A percentile compares a stretch with the other conserved stretches of the same genome.
These are phyloP conservation scores for Huntiella omanensis DNA, from an alignment of 2,329 filamentous ascomycete genomes.

Conservation along the genomic window DNA sequence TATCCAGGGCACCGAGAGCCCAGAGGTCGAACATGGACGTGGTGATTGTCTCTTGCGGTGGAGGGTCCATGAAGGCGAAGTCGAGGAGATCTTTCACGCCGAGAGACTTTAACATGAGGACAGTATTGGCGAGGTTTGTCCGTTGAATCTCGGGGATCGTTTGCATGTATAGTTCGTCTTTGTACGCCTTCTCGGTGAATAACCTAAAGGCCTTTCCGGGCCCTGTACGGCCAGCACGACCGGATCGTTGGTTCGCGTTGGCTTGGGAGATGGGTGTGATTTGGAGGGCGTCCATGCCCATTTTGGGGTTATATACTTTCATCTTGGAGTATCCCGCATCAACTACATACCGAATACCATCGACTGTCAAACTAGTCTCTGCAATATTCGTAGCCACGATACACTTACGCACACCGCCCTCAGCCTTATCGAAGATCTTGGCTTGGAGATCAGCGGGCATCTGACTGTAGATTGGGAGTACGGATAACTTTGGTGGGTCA, in stretches of 20 bases:
- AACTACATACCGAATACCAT: conserved; percentile 98
- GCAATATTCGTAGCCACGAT: conserved; percentile 98
- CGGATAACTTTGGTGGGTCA: conserved; percentile 83
- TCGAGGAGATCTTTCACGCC: conserved; percentile 87
- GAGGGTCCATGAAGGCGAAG: conserved; percentile 98
- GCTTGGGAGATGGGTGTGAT: conserved; percentile 96
- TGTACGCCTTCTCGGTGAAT: conserved; percentile 85
- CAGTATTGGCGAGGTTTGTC: conserved; percentile 88
- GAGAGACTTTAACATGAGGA: conserved; percentile 81
- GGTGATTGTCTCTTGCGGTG: conserved; percentile 91
- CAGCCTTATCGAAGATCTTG: conserved; percentile 87
- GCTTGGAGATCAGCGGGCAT: conserved; percentile 97
- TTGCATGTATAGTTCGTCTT: conserved; percentile 89
- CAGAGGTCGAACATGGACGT: conserved; percentile 95
- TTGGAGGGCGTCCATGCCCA: conserved; percentile 98
- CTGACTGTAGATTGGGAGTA: conserved; percentile 95
- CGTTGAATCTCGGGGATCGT: conserved; percentile 96
- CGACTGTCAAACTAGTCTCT: conserved; percentile 91
- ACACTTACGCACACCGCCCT: conserved; percentile 83
- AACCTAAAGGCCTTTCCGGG: conserved; percentile 90
- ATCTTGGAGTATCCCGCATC: conserved; percentile 92
- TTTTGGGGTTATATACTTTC: conserved; percentile 95
- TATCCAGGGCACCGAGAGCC: conserved; percentile 85
- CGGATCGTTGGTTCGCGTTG: conserved; percentile 83
- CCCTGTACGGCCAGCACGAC: conserved; percentile 81